These are phyloP conservation scores for Rhizopus sp. DNA, from an alignment of 371 early-diverging fungal genomes.

Conservation along the genomic window DNA sequence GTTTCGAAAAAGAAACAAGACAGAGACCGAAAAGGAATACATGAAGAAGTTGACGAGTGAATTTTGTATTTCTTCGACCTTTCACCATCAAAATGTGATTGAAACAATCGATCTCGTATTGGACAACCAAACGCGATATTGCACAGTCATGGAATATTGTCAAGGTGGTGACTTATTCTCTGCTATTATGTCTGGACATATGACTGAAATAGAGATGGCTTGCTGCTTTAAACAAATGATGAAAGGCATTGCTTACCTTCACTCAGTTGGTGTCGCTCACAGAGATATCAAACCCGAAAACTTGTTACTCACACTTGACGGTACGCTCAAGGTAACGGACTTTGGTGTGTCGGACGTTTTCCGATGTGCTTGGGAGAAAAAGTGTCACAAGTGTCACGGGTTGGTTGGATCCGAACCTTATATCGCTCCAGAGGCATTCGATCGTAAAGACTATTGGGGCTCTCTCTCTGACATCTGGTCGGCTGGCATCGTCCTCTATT, in stretches of 20 bases:
- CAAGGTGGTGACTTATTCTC: conserved; percentile 79
- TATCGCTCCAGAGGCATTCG: conserved; percentile 84
- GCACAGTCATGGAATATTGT: conserved; percentile 92
- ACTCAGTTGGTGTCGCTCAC: conserved; percentile 93
- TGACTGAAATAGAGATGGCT: conserved; percentile 65
- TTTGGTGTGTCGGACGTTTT: conserved; percentile 96
- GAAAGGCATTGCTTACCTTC: conserved; percentile 82
- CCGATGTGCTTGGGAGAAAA: conserved; percentile 75
- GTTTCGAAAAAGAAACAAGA: conserved; percentile 83
- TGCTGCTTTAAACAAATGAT: conserved; percentile 93
- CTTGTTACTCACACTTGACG: conserved; percentile 76
- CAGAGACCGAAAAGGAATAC: conserved; percentile 87
- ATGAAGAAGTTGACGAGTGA: conserved; percentile 88
- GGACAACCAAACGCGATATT: conserved; percentile 85
- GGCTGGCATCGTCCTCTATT: conserved; percentile 76
- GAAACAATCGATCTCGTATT: conserved; percentile 90
- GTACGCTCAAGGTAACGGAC: conserved; percentile 92
- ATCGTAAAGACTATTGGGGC: conserved; percentile 69
- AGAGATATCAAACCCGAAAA: conserved; percentile 89
- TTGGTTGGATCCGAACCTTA: conserved; percentile 86
- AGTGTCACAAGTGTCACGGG: conserved; percentile 68
- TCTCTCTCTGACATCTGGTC: conserved; percentile 80
- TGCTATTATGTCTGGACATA: conserved; percentile 64
- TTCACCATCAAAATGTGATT: conserved; percentile 87
- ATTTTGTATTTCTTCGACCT: conserved; percentile 88